phyloP scores from a whole-genome alignment of 78 protist genomes.

The Creolimax fragrantissima region DNA sequence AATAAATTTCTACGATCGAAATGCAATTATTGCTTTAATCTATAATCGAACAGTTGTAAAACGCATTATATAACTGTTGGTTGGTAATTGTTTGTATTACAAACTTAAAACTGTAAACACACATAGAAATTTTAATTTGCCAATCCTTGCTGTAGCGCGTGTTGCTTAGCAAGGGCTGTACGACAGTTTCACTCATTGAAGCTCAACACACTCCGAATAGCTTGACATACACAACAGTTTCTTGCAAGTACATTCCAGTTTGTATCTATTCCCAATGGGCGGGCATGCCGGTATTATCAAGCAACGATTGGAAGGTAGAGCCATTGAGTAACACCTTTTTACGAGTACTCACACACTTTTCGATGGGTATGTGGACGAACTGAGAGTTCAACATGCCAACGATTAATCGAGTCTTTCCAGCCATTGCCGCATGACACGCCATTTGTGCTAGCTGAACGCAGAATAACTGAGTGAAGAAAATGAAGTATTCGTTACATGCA shows the following conservation, averaged over 20 bases:
- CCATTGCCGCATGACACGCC: conserved; percentile 52
- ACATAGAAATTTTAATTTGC: not conserved
- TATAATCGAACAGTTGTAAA: no score
- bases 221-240: no score
- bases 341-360: not conserved
- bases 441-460: conserved; percentile 30
- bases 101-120: no score
- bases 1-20: no score
- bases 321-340: not conserved
- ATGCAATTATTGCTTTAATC: no score
- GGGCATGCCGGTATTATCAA: not conserved
- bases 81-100: no score
- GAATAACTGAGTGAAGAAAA: conserved; percentile 14
- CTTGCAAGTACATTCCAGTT: no score
- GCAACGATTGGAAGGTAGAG: not conserved
- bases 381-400: not conserved
- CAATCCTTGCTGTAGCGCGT: not conserved
- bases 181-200: not conserved
- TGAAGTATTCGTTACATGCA: no score
- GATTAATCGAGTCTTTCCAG: conserved; percentile 1
- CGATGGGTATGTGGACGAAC: conserved; percentile 25
- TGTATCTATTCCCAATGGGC: not conserved
- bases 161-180: not conserved
- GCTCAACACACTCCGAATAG: not conserved
- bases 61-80: no score